Percentiles rank a stretch among this genome's conserved stretches.
These are phyloP conservation scores for Tuber melanosporum DNA, from an alignment of 495 filamentous ascomycete species.

Conservation along the genomic window DNA sequence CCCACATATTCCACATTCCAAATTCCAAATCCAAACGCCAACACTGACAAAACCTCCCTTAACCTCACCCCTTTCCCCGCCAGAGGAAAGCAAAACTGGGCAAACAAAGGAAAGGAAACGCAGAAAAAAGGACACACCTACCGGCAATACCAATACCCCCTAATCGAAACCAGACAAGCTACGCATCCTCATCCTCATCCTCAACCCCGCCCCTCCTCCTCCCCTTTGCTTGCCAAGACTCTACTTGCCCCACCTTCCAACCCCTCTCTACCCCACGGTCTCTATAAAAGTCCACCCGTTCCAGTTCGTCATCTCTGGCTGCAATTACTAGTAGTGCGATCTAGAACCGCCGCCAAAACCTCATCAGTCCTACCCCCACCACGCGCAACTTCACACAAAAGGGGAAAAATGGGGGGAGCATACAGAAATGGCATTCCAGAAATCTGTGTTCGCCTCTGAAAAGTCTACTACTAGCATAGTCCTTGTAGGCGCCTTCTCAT, in stretches of 20 bases:
- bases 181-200: constrained; percentile 29
- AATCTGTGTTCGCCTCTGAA: constrained; percentile 41
- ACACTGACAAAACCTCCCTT: background rate
- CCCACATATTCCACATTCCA: background rate
- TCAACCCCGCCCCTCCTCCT: constrained; percentile 19
- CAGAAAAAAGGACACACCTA: background rate
- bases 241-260: constrained; percentile 11
- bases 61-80: background rate
- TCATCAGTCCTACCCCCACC: constrained; percentile 1
- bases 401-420: constrained; percentile 10
- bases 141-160: background rate
- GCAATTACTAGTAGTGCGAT: constrained; percentile 38
- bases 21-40: constrained; percentile 2
- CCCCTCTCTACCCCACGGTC: constrained; percentile 18
- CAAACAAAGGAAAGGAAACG: background rate
- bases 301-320: constrained; percentile 37
- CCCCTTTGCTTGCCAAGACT: constrained; percentile 26
- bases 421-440: constrained; percentile 45
- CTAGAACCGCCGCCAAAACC: background rate
- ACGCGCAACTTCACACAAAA: constrained; percentile 1
- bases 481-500: constrained; percentile 28
- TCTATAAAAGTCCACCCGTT: constrained; percentile 27
- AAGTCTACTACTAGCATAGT: constrained; percentile 44
- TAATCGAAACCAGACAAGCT: background rate
- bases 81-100: background rate